Percentiles rank a stretch among this genome's conserved stretches.
phyloP scores from a whole-genome alignment of 148 eudicot species.

The Mesembryanthemum crystallinum region DNA sequence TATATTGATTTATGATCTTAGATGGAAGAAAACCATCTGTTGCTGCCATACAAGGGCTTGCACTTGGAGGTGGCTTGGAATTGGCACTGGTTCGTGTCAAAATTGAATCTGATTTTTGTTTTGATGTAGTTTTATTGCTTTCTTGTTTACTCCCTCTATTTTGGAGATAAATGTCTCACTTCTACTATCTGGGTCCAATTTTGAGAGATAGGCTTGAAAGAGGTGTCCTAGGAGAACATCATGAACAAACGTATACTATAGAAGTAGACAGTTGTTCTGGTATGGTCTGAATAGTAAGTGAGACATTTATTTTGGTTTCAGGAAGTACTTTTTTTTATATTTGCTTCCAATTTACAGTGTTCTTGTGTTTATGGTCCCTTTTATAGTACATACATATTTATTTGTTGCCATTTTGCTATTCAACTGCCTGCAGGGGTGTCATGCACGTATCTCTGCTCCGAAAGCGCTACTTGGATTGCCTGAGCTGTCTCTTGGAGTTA shows the following conservation, averaged over 20 bases:
- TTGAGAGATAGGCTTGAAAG: not conserved
- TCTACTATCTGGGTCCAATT: not conserved
- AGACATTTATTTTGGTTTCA: not conserved
- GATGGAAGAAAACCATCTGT: slow-evolving; percentile 83
- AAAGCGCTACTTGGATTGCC: slow-evolving; percentile 87
- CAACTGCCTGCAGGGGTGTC: slow-evolving; percentile 61
- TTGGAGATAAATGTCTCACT: not conserved
- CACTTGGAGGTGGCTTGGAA: slow-evolving; percentile 95
- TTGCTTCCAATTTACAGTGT: not conserved
- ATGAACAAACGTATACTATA: not conserved
- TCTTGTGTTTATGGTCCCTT: not conserved
- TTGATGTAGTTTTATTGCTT: not conserved
- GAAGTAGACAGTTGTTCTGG: too few species aligned
- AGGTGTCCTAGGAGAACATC: not conserved
- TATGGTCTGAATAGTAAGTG: not conserved
- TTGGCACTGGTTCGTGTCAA: slow-evolving; percentile 69
- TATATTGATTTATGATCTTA: slow-evolving; percentile 24
- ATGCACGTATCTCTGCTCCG: slow-evolving; percentile 83
- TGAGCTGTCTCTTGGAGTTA: slow-evolving; percentile 82
- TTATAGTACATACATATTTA: not conserved
- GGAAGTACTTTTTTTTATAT: not conserved
- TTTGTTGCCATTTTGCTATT: slow-evolving; percentile 5
- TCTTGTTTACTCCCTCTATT: not conserved
- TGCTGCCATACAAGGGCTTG: slow-evolving; percentile 91
- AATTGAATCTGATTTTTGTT: not conserved